phyloP scores from a whole-genome alignment of 768 basidiomycete genomes.

The Phanerodontia chrysosporium region DNA sequence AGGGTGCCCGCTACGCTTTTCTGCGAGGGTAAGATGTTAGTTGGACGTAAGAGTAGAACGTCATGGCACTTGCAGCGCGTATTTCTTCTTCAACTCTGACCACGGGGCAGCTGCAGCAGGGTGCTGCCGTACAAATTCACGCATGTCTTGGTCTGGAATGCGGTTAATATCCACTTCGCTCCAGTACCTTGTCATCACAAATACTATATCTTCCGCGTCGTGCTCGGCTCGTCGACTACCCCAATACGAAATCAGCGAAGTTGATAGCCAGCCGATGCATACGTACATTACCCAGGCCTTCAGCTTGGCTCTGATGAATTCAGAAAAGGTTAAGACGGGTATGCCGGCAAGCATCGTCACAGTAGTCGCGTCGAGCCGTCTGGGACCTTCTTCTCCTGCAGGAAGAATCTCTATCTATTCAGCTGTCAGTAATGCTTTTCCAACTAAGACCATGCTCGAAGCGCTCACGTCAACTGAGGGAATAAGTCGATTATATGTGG shows the following conservation, averaged over 20 bases:
- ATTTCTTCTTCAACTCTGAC: slow-evolving; percentile 71
- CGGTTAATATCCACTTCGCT: slow-evolving; percentile 82
- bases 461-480: slow-evolving; percentile 68
- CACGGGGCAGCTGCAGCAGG: slow-evolving; percentile 65
- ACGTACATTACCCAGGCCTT: slow-evolving; percentile 78
- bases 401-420: slow-evolving; percentile 76
- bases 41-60: not conserved
- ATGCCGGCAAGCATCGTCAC: slow-evolving; percentile 65
- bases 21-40: not conserved
- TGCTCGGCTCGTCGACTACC: slow-evolving; percentile 62
- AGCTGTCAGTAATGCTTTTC: not conserved
- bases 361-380: slow-evolving; percentile 62
- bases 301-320: slow-evolving; percentile 82
- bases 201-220: slow-evolving; percentile 77
- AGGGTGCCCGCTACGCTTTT: not conserved
- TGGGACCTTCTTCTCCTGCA: slow-evolving; percentile 78
- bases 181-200: slow-evolving; percentile 71
- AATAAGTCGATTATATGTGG: slow-evolving; percentile 70
- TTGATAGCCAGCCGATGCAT: not conserved
- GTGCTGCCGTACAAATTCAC: slow-evolving; percentile 60
- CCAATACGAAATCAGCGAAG: slow-evolving; percentile 9
- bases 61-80: slow-evolving; percentile 45
- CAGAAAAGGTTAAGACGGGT: slow-evolving; percentile 81
- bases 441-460: not conserved
- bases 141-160: slow-evolving; percentile 84